Base-by-base conservation (phyloP, 768 basidiomycete genomes). In the Leucocoprinus birnbaumii region DNA sequence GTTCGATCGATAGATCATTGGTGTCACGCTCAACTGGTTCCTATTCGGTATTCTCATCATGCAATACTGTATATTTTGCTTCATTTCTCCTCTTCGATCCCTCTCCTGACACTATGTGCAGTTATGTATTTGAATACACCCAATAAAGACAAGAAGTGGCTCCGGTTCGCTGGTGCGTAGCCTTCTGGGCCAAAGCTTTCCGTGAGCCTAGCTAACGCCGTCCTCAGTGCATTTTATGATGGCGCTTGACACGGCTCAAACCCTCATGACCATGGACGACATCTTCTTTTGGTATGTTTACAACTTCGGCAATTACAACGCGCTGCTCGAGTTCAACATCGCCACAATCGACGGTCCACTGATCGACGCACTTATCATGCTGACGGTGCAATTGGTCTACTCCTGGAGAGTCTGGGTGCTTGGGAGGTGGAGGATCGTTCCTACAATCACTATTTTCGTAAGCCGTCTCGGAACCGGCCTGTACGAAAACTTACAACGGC, bases 41-140 rank as follows among this genome's bases (percentile, higher is more conserved):
- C 47, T 55, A n/a, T 55, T 19, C 26, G 53, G 53, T 21, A 55
- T 55, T 31, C 46, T 55, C 8, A n/a, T 55, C 16, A 55, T 55
- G 53, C 53, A 55, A 41, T 55, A 55, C 22, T 35, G 53, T 55
- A 35, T 13, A 46, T n/a, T 3, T 14, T 38, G n/a, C 16, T 38
- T 10, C 38, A 41, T 14, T n/a, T 21, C 5, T 27, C 2, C 4
- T 27, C n/a, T 31, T 6, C 18, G 13, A 41, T 35, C 34, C 38
- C 7, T 22, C 21, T 10, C 22, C 35, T 48, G 18, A 27, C 46
- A 3, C 13, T 3, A 3, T 16, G 8, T 27, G 4, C 10, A 55
- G 40, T 48, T 22, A n/a, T 55, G 37, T 55, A 48, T 42, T 42
- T 38, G 38, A 41, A 22, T 16, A 25, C 18, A 3, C 18, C 46